Evolutionary conservation across 371 early-diverging fungal genomes (phyloP).

Genomic region (Mortierella sp.): DNA sequence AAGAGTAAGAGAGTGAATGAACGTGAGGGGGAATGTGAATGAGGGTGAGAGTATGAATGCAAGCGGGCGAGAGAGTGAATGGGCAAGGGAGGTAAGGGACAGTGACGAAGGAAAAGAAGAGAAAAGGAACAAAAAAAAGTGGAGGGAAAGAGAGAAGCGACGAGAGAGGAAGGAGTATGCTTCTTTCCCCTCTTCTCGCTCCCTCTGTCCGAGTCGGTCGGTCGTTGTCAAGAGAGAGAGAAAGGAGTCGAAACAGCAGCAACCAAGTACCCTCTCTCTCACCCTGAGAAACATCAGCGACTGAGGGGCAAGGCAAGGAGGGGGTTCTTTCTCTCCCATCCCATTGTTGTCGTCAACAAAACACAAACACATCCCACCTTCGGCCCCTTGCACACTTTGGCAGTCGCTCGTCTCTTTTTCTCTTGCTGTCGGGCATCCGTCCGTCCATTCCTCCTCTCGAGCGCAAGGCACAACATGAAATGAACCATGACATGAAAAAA

Average conservation of each 20-base stretch:
- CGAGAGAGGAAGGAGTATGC: background rate
- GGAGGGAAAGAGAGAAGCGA: slow-evolving; percentile 2
- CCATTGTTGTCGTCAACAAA: too few species aligned
- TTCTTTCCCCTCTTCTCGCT: background rate
- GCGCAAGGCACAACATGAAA: too few species aligned
- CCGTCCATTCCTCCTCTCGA: too few species aligned
- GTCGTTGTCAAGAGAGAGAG: too few species aligned
- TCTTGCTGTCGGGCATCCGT: too few species aligned
- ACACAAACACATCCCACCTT: too few species aligned
- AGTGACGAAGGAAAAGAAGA: background rate
- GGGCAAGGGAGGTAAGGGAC: background rate
- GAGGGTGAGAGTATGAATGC: background rate
- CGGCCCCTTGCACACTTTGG: too few species aligned
- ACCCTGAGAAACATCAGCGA: too few species aligned
- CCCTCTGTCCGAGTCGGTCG: background rate
- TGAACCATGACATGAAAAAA: too few species aligned
- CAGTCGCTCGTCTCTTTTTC: too few species aligned
- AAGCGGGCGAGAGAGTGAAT: background rate
- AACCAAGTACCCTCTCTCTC: background rate
- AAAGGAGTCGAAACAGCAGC: background rate
- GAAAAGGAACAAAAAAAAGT: background rate
- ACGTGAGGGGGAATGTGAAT: background rate
- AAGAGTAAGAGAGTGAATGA: background rate
- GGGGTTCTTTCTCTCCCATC: too few species aligned
- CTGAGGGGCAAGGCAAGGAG: too few species aligned